A percentile compares a stretch with the other conserved stretches of the same genome.
These are phyloP conservation scores for Corymbia citriodora DNA, from an alignment of 441 rosid genomes.

Conservation along the genomic window DNA sequence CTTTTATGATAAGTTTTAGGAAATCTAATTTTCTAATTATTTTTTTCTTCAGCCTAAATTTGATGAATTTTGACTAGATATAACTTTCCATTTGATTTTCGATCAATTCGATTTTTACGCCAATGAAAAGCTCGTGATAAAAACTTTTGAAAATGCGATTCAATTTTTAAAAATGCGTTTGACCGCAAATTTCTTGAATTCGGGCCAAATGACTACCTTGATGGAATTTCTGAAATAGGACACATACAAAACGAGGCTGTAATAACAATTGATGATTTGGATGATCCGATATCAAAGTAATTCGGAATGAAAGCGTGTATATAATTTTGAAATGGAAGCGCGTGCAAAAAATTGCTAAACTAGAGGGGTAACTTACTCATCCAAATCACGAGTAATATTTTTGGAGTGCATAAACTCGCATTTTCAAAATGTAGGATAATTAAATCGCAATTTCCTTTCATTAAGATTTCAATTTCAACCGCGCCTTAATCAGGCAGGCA, in stretches of 20 bases:
- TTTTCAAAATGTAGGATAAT: too few species aligned
- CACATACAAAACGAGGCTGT: background rate
- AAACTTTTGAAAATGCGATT: background rate
- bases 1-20: too few species aligned
- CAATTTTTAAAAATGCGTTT: too few species aligned
- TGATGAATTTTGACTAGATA: rapidly evolving
- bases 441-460: too few species aligned
- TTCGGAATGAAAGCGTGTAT: background rate
- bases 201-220: background rate
- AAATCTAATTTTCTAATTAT: background rate
- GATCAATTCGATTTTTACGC: background rate
- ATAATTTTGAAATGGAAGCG: too few species aligned
- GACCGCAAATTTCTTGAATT: background rate
- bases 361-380: background rate
- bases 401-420: background rate
- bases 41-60: background rate
- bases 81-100: background rate
- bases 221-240: background rate
- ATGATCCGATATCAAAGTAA: background rate
- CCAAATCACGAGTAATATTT: too few species aligned
- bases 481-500: too few species aligned
- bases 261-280: background rate
- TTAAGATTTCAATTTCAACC: background rate
- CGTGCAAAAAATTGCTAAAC: background rate
- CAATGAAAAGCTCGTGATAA: background rate